A percentile compares a stretch with the other conserved stretches of the same genome.
Evolutionary conservation across 108 stramenopile species (phyloP).

Genomic region (Cyclotella cryptica): DNA sequence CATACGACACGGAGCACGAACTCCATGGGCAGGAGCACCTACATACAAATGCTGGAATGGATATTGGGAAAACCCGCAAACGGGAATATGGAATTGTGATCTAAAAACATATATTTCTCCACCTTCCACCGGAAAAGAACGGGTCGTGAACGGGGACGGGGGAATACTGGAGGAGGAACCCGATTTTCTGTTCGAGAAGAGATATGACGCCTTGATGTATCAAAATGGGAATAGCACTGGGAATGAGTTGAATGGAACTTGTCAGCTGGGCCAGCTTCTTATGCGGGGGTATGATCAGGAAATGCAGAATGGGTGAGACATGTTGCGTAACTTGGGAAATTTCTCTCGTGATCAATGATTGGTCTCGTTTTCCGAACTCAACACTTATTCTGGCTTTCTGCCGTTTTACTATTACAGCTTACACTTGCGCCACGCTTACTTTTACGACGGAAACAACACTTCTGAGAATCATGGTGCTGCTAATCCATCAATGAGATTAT

Average conservation of each 20-base stretch:
- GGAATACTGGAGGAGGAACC: constrained; percentile 27
- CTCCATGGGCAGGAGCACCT: constrained; percentile 58
- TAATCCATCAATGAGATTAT: constrained; percentile 64
- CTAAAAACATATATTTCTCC: constrained; percentile 66
- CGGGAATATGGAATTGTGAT: constrained; percentile 76
- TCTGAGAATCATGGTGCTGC: constrained; percentile 39
- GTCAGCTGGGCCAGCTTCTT: constrained; percentile 88
- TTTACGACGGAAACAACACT: constrained; percentile 55
- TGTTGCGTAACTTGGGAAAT: neutral
- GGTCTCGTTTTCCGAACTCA: too few relatives aligned
- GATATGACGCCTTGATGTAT: constrained; percentile 69
- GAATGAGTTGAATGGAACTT: constrained; percentile 81
- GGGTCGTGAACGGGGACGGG: constrained; percentile 10
- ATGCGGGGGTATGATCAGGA: constrained; percentile 84
- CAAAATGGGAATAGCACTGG: neutral
- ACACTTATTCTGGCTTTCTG: too few relatives aligned
- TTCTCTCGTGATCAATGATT: neutral
- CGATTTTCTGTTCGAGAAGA: constrained; percentile 77
- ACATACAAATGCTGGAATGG: constrained; percentile 67
- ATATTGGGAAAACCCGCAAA: constrained; percentile 56
- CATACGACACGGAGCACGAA: constrained; percentile 84
- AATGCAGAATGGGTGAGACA: constrained; percentile 64
- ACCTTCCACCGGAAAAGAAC: constrained; percentile 38
- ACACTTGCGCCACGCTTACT: constrained; percentile 74
- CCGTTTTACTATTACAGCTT: neutral